A percentile compares a stretch with the other conserved stretches of the same genome.
Conservation (phyloP, 2,329 filamentous ascomycete species). For the Fusarium verticillioides region DNA sequence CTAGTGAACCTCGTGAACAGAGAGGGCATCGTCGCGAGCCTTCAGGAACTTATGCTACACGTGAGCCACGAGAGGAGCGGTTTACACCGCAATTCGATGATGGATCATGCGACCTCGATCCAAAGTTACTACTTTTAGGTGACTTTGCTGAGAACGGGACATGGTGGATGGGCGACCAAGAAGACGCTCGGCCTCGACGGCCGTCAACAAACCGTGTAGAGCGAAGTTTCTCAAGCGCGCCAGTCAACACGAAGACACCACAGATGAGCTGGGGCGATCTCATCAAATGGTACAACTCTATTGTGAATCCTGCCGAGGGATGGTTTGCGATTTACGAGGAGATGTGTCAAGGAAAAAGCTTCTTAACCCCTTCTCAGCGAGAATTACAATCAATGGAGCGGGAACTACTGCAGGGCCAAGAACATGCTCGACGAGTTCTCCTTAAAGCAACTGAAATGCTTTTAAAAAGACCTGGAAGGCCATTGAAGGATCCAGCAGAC, state of each 20-base stretch:
- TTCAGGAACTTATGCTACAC: conserved; percentile 50
- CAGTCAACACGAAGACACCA: conserved; percentile 59
- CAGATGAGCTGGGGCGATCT: conserved; percentile 80
- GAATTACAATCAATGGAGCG: conserved; percentile 59
- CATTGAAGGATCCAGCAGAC: conserved; percentile 74
- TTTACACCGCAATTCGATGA: conserved; percentile 34
- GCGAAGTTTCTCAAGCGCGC: conserved; percentile 26
- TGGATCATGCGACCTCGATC: conserved; percentile 68
- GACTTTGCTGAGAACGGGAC: conserved; percentile 83
- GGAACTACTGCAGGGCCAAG: conserved; percentile 66
- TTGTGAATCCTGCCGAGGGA: conserved; percentile 73
- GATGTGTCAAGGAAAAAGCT: conserved; percentile 48
- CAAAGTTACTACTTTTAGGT: conserved; percentile 78
- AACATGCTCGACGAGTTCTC: conserved; percentile 75
- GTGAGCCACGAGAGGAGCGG: conserved; percentile 32
- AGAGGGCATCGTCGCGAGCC: conserved; percentile 47
- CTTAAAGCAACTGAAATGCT: conserved; percentile 83
- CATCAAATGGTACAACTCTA: conserved; percentile 77
- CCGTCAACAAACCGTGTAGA: conserved; percentile 32
- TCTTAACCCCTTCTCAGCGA: conserved; percentile 50
- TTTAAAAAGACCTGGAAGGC: conserved; percentile 80
- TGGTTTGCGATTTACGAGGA: conserved; percentile 73
- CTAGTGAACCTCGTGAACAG: conserved; percentile 49
- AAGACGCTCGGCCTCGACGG: conserved; percentile 44
- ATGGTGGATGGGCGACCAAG: conserved; percentile 79